Conservation (phyloP, 768 basidiomycete species). For the Russula sp. region DNA sequence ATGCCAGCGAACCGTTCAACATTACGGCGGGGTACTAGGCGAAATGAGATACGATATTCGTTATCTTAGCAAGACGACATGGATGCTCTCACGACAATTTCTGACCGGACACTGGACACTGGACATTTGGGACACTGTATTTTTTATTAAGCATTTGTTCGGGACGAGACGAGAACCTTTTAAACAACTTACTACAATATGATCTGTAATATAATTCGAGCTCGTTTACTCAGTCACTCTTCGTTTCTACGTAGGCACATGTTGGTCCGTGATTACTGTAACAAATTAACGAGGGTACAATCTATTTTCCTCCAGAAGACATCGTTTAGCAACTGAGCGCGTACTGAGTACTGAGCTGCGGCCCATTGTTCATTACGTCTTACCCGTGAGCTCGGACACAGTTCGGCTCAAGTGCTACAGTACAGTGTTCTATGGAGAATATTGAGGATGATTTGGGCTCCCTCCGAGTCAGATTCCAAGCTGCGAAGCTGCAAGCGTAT, state of each 20-base stretch:
- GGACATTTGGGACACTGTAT: slow-evolving; percentile 15
- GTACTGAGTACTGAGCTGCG: background rate
- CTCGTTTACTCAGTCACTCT: background rate
- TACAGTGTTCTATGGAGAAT: too few species aligned
- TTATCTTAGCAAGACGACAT: background rate
- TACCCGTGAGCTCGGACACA: too few species aligned
- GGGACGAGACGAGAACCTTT: background rate
- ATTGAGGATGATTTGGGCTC: too few species aligned
- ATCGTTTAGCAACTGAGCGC: background rate
- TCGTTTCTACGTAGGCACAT: background rate
- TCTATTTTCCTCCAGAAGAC: background rate
- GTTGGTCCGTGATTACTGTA: background rate
- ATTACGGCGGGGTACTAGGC: slow-evolving; percentile 39
- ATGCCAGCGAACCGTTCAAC: slow-evolving; percentile 59
- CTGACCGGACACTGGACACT: slow-evolving; percentile 9
- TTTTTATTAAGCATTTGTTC: slow-evolving; percentile 6
- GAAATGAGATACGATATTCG: background rate
- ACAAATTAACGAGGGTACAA: background rate
- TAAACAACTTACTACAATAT: background rate
- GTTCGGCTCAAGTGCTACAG: too few species aligned
- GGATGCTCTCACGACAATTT: slow-evolving; percentile 1
- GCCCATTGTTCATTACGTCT: too few species aligned
- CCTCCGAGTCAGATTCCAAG: too few species aligned
- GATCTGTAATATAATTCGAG: background rate
- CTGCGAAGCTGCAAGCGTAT: too few species aligned